Base-by-base conservation (phyloP, 2,329 filamentous ascomycete genomes). In the Boeremia exigua region DNA sequence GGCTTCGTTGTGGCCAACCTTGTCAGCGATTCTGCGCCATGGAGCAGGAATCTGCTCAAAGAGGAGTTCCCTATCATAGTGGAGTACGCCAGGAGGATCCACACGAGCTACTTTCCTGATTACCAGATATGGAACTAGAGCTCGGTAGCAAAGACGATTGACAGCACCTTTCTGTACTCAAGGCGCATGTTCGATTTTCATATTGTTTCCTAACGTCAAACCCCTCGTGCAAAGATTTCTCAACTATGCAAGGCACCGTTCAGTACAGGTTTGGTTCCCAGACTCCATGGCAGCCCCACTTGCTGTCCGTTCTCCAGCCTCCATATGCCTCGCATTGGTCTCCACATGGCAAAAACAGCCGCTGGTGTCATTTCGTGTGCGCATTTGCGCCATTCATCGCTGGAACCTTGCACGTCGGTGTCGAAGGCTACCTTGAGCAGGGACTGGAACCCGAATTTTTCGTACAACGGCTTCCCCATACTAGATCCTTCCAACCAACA, bases 51-150 rank as follows among this genome's bases (percentile, higher is more conserved):
- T 25, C 67, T 82, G 2, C 68, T 87, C 4, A 77, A 72, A 9
- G 76, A 69, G 54, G 67, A 70, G 2, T 82, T 81, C 56, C 81
- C 84, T 0, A 73, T 75, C 0, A 52, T 87, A 10, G 34, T 84
- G 9, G 82, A 86, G 2, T 88, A 88, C 69, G 84, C 83, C 3
- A 64, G 65, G 33, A 78, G 82, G 52, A 85, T 88, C 37, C 84
- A 87, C 64, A 71, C 79, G 42, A 55, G 58, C 4, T 86, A 84
- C 62, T 88, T 88, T 60, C 78, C 82, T 0, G 84, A 88, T 32
- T 87, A 87, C 62, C 74, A 80, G 54, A 59, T 66, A 4, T 80
- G 75, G 75, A 42, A 53, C 15, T 55, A 45, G 28, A n/a, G 36
- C 8, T 14, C 33, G 10, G 25, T 6, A 12, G 10, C 34, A 17